These are phyloP conservation scores for Beauveria medogensis DNA, from an alignment of 2,329 filamentous ascomycete genomes.

Conservation along the genomic window DNA sequence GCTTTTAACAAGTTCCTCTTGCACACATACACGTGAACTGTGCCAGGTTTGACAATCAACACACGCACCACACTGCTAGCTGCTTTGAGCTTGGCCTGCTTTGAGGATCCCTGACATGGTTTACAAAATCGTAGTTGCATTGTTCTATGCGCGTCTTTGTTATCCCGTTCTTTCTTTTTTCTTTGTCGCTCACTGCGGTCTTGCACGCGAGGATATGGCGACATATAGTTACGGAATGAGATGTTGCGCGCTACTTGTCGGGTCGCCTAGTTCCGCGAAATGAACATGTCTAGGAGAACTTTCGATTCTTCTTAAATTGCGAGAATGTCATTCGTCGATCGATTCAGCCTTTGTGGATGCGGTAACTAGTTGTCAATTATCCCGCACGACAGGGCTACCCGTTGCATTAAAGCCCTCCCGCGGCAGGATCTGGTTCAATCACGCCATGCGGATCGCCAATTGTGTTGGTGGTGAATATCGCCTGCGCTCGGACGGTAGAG, in stretches of 20 bases:
- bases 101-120: too few relatives aligned
- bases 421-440: neutral
- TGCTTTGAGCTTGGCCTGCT: neutral
- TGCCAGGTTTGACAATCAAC: neutral
- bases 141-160: too few relatives aligned
- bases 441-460: slow-evolving; percentile 7
- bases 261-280: neutral
- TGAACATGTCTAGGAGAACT: neutral
- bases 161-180: neutral
- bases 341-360: neutral
- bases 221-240: neutral
- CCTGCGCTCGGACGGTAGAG: slow-evolving; percentile 3
- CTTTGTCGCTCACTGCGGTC: neutral
- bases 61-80: neutral
- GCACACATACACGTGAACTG: neutral
- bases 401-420: neutral
- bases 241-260: neutral
- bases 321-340: neutral
- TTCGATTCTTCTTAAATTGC: neutral
- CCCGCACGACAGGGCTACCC: neutral
- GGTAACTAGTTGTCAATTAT: neutral
- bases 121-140: neutral
- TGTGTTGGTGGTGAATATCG: neutral
- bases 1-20: neutral
- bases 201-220: neutral